Percentiles rank a stretch among this genome's conserved stretches.
phyloP scores from a whole-genome alignment of 1,284 basidiomycete genomes.

The Naganishia albida region DNA sequence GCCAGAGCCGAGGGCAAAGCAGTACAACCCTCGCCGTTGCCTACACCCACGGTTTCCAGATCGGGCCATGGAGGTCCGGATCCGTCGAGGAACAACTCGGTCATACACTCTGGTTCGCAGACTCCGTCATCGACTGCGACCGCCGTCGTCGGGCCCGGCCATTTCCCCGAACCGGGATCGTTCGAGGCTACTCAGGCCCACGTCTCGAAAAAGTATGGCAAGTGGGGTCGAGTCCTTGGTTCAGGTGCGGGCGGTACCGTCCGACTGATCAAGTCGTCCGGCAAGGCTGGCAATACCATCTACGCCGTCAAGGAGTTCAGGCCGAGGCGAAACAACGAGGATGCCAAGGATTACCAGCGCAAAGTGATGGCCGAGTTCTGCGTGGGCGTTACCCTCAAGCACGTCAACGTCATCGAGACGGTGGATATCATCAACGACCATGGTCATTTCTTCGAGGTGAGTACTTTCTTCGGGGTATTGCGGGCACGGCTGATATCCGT shows the following conservation, averaged over 20 bases:
- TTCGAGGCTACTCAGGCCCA: constrained; percentile 85
- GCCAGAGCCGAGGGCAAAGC: constrained; percentile 24
- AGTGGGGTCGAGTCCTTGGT: constrained; percentile 94
- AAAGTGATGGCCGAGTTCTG: constrained; percentile 99
- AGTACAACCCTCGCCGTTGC: constrained; percentile 26
- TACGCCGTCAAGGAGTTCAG: constrained; percentile 99
- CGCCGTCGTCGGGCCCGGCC: constrained; percentile 31
- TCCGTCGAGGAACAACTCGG: constrained; percentile 20
- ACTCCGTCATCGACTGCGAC: constrained; percentile 30
- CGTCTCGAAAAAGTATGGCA: constrained; percentile 96
- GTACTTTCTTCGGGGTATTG: constrained; percentile 32
- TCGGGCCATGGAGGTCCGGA: not conserved
- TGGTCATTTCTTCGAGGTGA: constrained; percentile 95
- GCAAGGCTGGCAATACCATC: constrained; percentile 74
- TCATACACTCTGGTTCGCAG: constrained; percentile 8
- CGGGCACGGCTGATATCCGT: not conserved
- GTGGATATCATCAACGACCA: constrained; percentile 98
- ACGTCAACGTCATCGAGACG: constrained; percentile 96
- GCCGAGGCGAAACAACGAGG: constrained; percentile 80
- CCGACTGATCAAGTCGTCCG: constrained; percentile 83
- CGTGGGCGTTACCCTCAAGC: constrained; percentile 90
- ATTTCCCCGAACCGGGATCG: constrained; percentile 33
- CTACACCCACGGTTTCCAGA: constrained; percentile 31
- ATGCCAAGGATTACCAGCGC: constrained; percentile 96
- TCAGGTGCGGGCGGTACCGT: constrained; percentile 97